These are phyloP conservation scores for Camellia granthamiana DNA, from an alignment of 148 eudicot species.

Conservation along the genomic window DNA sequence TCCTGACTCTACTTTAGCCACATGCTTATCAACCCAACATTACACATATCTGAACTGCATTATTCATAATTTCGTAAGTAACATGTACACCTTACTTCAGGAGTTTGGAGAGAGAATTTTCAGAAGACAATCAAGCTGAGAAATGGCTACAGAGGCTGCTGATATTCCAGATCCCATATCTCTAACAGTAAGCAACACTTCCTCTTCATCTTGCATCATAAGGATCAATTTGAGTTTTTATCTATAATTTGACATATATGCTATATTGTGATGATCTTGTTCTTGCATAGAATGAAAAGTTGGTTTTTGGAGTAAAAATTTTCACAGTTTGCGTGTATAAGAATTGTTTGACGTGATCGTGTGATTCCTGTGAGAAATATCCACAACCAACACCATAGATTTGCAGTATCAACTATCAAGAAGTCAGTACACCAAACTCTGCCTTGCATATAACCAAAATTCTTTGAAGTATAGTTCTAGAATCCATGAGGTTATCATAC, in stretches of 20 bases:
- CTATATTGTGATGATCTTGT: conserved; percentile 6
- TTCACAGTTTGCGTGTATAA: neutral
- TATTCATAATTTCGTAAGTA: conserved; percentile 5
- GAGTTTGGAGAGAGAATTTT: conserved; percentile 3
- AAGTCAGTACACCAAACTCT: neutral
- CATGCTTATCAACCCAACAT: conserved; percentile 12
- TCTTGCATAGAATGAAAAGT: conserved; percentile 1
- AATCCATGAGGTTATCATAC: neutral
- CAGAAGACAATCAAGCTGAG: neutral
- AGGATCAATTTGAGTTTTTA: neutral
- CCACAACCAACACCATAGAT: neutral
- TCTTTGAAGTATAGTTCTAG: neutral
- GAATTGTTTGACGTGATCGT: neutral
- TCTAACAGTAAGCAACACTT: conserved; percentile 24
- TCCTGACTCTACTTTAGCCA: conserved; percentile 14
- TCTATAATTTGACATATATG: neutral
- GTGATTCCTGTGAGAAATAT: neutral
- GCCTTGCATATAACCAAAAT: neutral
- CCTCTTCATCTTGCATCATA: conserved; percentile 2
- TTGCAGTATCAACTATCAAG: neutral
- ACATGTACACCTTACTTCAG: conserved; percentile 10
- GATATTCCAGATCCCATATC: conserved; percentile 23
- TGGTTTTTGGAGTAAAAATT: neutral
- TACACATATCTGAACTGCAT: conserved; percentile 1
- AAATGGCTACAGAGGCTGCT: conserved; percentile 32